phyloP scores from a whole-genome alignment of 192 early-diverging fungal genomes.

The Thoreauomyces humboldtii region DNA sequence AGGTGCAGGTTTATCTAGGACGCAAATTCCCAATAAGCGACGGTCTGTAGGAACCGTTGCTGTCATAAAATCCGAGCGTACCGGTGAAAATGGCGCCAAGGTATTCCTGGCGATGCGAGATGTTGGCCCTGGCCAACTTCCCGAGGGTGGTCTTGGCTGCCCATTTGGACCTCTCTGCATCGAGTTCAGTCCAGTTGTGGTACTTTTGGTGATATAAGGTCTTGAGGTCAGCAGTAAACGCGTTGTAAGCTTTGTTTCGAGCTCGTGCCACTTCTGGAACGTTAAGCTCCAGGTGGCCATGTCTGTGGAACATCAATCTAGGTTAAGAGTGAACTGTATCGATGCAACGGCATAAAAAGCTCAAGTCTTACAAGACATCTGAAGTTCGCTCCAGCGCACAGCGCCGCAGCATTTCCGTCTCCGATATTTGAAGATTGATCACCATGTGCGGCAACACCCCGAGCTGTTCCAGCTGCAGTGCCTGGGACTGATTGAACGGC shows the following conservation, averaged over 20 bases:
- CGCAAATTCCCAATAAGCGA: neutral
- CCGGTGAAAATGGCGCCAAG: conserved; percentile 15
- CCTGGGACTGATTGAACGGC: conserved; percentile 44
- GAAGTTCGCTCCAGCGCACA: neutral
- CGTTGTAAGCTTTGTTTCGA: conserved; percentile 24
- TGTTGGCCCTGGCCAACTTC: conserved; percentile 11
- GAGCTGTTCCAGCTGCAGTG: conserved; percentile 37
- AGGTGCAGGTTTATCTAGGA: conserved; percentile 38
- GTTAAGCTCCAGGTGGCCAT: conserved; percentile 28
- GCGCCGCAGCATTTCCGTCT: conserved; percentile 21
- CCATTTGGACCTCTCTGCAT: conserved; percentile 42
- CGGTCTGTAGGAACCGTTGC: too few species aligned
- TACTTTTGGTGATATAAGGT: conserved; percentile 35
- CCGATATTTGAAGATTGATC: conserved; percentile 35
- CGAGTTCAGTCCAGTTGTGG: conserved; percentile 37
- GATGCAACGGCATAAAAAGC: neutral
- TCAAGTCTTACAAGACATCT: conserved; percentile 1
- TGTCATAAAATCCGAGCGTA: too few species aligned
- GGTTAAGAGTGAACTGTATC: neutral
- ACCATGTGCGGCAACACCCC: conserved; percentile 47
- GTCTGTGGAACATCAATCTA: neutral
- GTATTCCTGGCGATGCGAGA: conserved; percentile 38
- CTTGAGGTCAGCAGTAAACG: conserved; percentile 10
- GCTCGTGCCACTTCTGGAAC: conserved; percentile 11
- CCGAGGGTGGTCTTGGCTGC: conserved; percentile 22